Evolutionary conservation across 2,329 filamentous ascomycete genomes (phyloP).

Genomic region (Pseudomassariella vexata): DNA sequence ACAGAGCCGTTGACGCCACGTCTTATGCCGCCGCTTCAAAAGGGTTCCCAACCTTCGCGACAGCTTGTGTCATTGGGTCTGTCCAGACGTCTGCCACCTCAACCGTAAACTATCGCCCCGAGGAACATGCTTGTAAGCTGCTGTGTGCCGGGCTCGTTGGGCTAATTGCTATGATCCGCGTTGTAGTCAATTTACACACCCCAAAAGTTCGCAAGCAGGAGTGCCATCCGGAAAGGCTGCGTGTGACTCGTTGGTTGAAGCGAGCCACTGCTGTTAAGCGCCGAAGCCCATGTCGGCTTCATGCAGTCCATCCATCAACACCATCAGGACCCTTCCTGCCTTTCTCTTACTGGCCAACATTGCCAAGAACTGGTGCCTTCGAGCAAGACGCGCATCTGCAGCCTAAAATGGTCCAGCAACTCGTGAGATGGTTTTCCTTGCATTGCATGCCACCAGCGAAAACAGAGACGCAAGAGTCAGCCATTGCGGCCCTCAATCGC

Average conservation of each 20-base stretch:
- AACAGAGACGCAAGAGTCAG: constrained; percentile 10
- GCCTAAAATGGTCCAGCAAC: constrained; percentile 19
- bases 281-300: constrained; percentile 43
- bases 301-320: constrained; percentile 36
- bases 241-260: constrained; percentile 35
- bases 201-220: constrained; percentile 5
- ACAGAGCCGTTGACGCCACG: too few relatives aligned
- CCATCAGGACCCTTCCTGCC: too few relatives aligned
- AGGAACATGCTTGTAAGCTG: too few relatives aligned
- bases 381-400: constrained; percentile 32
- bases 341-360: constrained; percentile 19
- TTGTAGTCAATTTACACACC: neutral
- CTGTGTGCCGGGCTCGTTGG: constrained; percentile 1
- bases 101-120: too few relatives aligned
- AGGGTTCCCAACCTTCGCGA: too few relatives aligned
- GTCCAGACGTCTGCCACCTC: too few relatives aligned
- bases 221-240: constrained; percentile 10
- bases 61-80: too few relatives aligned
- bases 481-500: constrained; percentile 10
- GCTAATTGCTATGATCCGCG: constrained; percentile 7
- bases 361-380: constrained; percentile 16
- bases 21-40: too few relatives aligned
- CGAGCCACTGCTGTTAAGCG: constrained; percentile 47
- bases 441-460: constrained; percentile 13
- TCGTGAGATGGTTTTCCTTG: constrained; percentile 12